Evolutionary conservation across 2,329 filamentous ascomycete species (phyloP).

Genomic region (Botrytis squamosa): DNA sequence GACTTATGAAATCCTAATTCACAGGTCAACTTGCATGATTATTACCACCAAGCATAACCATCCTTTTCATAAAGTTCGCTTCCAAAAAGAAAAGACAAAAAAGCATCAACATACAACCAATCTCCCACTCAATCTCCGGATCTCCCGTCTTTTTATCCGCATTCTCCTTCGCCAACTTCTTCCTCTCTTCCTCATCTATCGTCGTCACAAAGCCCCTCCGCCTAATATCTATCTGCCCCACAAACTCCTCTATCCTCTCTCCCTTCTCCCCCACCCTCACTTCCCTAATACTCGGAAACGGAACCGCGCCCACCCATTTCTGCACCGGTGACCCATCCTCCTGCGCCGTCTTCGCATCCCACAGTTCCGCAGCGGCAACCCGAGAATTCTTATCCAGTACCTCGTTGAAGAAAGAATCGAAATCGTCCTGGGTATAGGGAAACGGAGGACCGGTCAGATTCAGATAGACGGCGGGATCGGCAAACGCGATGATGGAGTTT

Average conservation of each 20-base stretch:
- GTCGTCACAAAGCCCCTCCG: conserved; percentile 2
- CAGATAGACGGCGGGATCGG: not conserved
- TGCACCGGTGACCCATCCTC: not conserved
- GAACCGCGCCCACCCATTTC: conserved; percentile 7
- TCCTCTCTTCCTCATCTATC: not conserved
- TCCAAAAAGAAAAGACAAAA: not conserved
- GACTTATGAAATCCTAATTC: not conserved
- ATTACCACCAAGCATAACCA: not conserved
- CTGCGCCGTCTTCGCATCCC: not conserved
- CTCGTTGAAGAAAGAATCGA: not conserved
- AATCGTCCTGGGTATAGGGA: conserved; percentile 6
- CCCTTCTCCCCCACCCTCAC: not conserved
- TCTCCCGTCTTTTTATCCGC: not conserved
- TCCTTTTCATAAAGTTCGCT: not conserved
- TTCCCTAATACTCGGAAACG: conserved; percentile 17
- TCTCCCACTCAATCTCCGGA: conserved; percentile 8
- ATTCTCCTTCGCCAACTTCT: not conserved
- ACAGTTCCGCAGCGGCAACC: not conserved
- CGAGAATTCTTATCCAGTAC: not conserved
- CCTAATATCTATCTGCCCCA: conserved; percentile 13
- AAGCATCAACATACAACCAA: conserved; percentile 15
- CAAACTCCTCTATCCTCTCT: not conserved
- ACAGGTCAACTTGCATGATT: not conserved
- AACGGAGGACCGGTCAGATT: conserved; percentile 4
- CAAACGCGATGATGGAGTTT: not conserved